A percentile compares a stretch with the other conserved stretches of the same genome.
Conservation (phyloP, 225 moss, liverwort and hornwort species). For the Lunularia cruciata region DNA sequence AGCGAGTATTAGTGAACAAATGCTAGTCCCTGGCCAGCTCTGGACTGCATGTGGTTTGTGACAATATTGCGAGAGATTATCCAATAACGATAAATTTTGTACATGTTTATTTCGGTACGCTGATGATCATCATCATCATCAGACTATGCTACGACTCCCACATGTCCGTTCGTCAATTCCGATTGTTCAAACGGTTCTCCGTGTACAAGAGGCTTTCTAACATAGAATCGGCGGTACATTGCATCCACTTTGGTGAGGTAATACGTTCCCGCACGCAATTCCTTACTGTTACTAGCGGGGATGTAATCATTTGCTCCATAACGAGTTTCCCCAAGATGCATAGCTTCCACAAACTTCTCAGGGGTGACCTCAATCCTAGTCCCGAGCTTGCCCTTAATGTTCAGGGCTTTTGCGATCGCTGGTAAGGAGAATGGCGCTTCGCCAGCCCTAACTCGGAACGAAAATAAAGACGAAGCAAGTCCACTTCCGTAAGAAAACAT, state of each 20-base stretch:
- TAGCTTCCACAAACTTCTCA: constrained; percentile 62
- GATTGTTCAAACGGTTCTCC: constrained; percentile 6
- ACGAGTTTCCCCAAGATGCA: constrained; percentile 80
- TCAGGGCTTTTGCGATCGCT: constrained; percentile 57
- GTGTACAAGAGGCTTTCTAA: constrained; percentile 48
- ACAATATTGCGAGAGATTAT: constrained; percentile 5
- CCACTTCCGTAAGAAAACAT: constrained; percentile 93
- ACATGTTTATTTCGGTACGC: not conserved
- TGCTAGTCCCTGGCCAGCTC: not conserved
- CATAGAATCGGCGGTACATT: constrained; percentile 71
- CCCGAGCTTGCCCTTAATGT: constrained; percentile 57
- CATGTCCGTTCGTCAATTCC: constrained; percentile 4
- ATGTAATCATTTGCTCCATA: constrained; percentile 87
- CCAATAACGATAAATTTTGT: constrained; percentile 1
- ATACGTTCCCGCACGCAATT: constrained; percentile 72
- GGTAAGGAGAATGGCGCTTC: constrained; percentile 47
- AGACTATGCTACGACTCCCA: constrained; percentile 1
- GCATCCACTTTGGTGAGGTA: constrained; percentile 82
- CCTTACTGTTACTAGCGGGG: constrained; percentile 65
- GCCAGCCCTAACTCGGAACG: constrained; percentile 54
- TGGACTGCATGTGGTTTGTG: not conserved
- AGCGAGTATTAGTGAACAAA: not conserved
- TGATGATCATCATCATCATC: not conserved
- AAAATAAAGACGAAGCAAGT: constrained; percentile 73
- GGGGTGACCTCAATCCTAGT: constrained; percentile 66